A percentile compares a stretch with the other conserved stretches of the same genome.
These are phyloP conservation scores for Gaultheria prostrata DNA, from an alignment of 148 eudicot genomes.

Conservation along the genomic window DNA sequence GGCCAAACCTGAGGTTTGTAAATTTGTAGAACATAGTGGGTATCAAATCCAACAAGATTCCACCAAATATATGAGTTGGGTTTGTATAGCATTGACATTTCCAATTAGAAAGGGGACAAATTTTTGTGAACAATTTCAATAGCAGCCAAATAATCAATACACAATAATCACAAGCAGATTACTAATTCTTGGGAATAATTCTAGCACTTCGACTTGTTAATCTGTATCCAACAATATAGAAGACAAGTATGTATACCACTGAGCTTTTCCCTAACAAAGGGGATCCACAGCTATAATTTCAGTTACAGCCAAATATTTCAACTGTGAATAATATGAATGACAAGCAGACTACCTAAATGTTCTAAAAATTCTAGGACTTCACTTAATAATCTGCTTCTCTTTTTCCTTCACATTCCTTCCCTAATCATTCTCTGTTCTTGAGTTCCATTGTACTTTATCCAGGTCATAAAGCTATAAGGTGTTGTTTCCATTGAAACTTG, in stretches of 20 bases:
- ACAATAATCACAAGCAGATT: not conserved
- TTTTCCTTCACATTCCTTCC: not conserved
- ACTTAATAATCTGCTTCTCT: not conserved
- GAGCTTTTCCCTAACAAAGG: not conserved
- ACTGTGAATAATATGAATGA: not conserved
- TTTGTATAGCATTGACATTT: not conserved
- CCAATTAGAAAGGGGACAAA: not conserved
- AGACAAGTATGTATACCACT: not conserved
- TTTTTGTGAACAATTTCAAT: not conserved
- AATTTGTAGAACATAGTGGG: not conserved
- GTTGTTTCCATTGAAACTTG: not conserved
- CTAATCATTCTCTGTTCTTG: not conserved
- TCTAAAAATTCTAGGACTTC: not conserved
- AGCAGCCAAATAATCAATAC: not conserved
- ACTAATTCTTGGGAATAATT: not conserved
- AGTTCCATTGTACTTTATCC: not conserved
- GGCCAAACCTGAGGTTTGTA: not conserved
- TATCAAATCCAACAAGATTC: not conserved
- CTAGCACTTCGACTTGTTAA: not conserved
- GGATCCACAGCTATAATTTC: not conserved
- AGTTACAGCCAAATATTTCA: not conserved
- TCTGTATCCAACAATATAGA: not conserved
- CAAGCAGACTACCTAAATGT: not conserved
- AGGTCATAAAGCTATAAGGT: not conserved
- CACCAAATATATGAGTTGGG: not conserved